Conservation (phyloP, 768 basidiomycete species). For the Termitomyces sp. region DNA sequence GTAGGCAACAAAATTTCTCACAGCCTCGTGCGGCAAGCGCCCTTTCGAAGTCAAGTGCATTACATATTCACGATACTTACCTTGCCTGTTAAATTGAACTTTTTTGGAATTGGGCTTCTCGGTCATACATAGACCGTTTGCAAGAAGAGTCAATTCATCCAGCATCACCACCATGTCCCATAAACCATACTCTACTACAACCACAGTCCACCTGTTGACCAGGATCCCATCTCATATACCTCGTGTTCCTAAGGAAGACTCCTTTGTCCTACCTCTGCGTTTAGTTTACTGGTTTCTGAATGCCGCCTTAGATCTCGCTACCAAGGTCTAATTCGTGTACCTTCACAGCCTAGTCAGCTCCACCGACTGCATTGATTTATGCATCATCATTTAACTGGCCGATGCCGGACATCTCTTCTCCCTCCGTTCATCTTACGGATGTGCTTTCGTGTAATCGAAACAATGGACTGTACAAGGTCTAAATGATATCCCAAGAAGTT, state of each 20-base stretch:
- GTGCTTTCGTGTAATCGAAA: not conserved
- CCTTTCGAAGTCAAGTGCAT: not conserved
- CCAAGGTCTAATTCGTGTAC: not conserved
- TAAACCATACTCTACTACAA: not conserved
- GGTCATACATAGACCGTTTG: not conserved
- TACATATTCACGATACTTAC: not conserved
- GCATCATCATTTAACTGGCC: not conserved
- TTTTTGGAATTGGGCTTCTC: not conserved
- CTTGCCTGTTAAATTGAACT: not conserved
- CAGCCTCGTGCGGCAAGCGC: not conserved
- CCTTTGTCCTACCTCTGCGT: not conserved
- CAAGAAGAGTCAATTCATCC: not conserved
- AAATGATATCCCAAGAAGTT: too few species aligned
- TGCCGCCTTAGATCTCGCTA: not conserved
- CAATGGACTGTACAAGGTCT: not conserved
- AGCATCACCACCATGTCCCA: not conserved
- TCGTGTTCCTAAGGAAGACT: not conserved
- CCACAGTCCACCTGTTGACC: not conserved
- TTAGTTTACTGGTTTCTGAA: not conserved
- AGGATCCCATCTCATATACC: not conserved
- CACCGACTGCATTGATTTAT: not conserved
- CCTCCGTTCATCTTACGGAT: not conserved
- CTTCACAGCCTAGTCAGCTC: not conserved
- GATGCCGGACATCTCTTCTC: conserved; percentile 1
- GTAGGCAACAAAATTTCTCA: not conserved